A percentile compares a stretch with the other conserved stretches of the same genome.
Conservation (phyloP, 257 asterid species). For the Capsicum chinense region DNA sequence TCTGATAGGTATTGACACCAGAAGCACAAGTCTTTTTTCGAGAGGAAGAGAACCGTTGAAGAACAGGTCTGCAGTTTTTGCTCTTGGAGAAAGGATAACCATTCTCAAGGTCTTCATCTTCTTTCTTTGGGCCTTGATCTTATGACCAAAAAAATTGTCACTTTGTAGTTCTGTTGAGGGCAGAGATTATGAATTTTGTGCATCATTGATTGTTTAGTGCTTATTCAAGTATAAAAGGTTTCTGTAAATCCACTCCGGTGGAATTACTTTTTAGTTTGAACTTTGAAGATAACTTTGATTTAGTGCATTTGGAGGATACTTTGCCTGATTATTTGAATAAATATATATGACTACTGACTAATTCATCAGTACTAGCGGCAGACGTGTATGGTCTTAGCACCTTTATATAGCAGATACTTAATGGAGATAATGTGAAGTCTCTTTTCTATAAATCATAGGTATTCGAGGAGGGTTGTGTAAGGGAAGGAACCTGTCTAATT, state of each 20-base stretch:
- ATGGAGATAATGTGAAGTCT: neutral
- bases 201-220: neutral
- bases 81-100: constrained; percentile 94
- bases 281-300: constrained; percentile 1
- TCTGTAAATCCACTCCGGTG: constrained; percentile 14
- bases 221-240: constrained; percentile 1
- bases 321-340: constrained; percentile 15
- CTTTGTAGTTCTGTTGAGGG: neutral
- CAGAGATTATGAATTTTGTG: neutral
- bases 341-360: neutral
- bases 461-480: neutral
- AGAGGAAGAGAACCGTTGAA: constrained; percentile 98
- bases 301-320: neutral
- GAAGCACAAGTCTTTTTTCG: constrained; percentile 87
- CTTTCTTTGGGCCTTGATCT: constrained; percentile 21
- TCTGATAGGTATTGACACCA: constrained; percentile 95
- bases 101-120: constrained; percentile 78
- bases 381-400: constrained; percentile 5
- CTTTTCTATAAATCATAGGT: neutral
- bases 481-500: neutral
- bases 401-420: neutral
- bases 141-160: neutral
- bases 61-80: constrained; percentile 97
- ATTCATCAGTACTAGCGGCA: constrained; percentile 12
- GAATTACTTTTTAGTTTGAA: constrained; percentile 19